Percentiles rank a stretch among this genome's conserved stretches.
phyloP scores from a whole-genome alignment of 1,284 basidiomycete species.

The Ganoderma lingzhi region DNA sequence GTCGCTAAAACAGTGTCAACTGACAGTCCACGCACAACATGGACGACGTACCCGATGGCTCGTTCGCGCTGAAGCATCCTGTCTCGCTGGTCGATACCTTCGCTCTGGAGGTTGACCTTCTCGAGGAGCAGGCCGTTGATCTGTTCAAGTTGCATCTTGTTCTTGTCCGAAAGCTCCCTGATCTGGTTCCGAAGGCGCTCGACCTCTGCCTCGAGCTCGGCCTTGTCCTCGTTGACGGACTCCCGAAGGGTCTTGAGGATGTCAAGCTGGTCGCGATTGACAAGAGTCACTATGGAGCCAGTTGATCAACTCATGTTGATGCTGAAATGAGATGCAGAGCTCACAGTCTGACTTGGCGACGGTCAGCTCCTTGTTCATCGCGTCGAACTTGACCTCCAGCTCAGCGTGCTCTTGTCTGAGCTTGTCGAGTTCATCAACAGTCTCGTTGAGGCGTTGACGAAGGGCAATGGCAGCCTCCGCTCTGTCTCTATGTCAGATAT shows the following conservation, averaged over 20 bases:
- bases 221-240: constrained; percentile 89
- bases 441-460: constrained; percentile 88
- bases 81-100: constrained; percentile 87
- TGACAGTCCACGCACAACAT: background rate
- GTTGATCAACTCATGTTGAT: background rate
- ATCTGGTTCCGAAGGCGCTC: constrained; percentile 73
- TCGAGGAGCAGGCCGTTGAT: constrained; percentile 88
- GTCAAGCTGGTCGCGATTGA: constrained; percentile 87
- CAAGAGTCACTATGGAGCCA: constrained; percentile 68
- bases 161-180: constrained; percentile 82
- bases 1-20: constrained; percentile 56
- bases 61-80: constrained; percentile 83
- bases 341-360: constrained; percentile 88
- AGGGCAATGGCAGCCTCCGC: constrained; percentile 89
- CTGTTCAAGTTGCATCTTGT: constrained; percentile 92
- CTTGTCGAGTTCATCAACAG: constrained; percentile 82
- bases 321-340: constrained; percentile 42
- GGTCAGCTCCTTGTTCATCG: constrained; percentile 75
- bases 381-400: constrained; percentile 77
- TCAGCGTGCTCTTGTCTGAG: constrained; percentile 75
- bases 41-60: constrained; percentile 69
- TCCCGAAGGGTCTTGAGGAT: constrained; percentile 86
- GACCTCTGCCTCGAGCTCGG: constrained; percentile 74
- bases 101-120: constrained; percentile 90
- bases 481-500: constrained; percentile 47